Evolutionary conservation across 2,329 filamentous ascomycete genomes (phyloP).

Genomic region (Colletotrichum tamarilloi): DNA sequence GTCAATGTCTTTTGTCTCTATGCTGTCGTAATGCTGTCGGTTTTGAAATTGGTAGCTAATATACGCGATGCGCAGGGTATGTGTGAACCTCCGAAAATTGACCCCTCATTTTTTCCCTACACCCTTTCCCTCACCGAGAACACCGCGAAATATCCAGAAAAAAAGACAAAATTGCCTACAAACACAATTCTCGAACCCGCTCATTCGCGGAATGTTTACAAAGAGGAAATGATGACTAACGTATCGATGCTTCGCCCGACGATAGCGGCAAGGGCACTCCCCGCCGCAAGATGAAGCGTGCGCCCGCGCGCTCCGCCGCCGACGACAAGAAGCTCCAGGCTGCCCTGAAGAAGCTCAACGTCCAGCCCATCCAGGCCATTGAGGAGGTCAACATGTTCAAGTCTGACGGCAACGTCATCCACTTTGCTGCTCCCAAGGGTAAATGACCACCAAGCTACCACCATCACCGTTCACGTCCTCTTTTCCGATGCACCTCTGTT

Average conservation of each 20-base stretch:
- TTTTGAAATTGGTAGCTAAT: slow-evolving; percentile 18
- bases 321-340: slow-evolving; percentile 99
- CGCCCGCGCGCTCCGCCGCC: slow-evolving; percentile 89
- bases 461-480: background rate
- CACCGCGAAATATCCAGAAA: background rate
- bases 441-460: slow-evolving; percentile 43
- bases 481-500: background rate
- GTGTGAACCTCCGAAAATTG: slow-evolving; percentile 39
- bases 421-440: slow-evolving; percentile 99
- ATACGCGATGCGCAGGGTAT: slow-evolving; percentile 48
- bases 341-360: slow-evolving; percentile 98
- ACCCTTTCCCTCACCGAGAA: slow-evolving; percentile 1
- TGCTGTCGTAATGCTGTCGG: background rate
- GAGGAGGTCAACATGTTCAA: slow-evolving; percentile 99
- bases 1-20: slow-evolving; percentile 4
- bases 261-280: slow-evolving; percentile 94
- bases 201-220: background rate
- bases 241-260: slow-evolving; percentile 26
- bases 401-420: slow-evolving; percentile 99
- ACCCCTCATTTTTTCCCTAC: slow-evolving; percentile 24
- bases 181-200: slow-evolving; percentile 7
- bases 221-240: slow-evolving; percentile 43
- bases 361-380: slow-evolving; percentile 98
- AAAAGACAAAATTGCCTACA: background rate
- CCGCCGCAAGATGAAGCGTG: slow-evolving; percentile 98